Base-by-base conservation (phyloP, 1,284 basidiomycete species). In the Trichosporon sp. region DNA sequence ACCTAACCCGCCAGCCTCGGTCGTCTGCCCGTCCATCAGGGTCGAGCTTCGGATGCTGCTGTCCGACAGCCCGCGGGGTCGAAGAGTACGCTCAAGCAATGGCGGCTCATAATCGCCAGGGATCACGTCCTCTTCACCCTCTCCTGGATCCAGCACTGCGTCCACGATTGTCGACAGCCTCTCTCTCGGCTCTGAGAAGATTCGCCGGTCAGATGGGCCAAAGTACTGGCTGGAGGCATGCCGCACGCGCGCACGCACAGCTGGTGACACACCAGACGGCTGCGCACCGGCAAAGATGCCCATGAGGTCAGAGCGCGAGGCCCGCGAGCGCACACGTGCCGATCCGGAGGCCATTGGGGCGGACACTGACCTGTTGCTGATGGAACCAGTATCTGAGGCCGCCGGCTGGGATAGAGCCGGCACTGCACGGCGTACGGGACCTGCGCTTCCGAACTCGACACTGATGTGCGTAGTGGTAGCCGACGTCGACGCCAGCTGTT, bases 381-480 rank as follows among this genome's bases (percentile, higher is more conserved):
- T 32, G 8, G 44, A 40, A n/a, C 58, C 27, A 9, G 49, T 54
- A 13, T 27, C 49, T 10, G 49, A 29, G 49, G 31, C 49, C 16
- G 13, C 56, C 56, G 58, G 58, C 54, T 64, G 62, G 10, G 65
- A 63, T 25, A 56, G 58, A 14, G 88, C 88, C n/a, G 78, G 75
- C 2, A 88, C 85, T 0, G 90, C 86, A 63, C 88, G 84, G 16
- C 91, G 87, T 8, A 87, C 84, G 13, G 77, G 77, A 16, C 88
- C 90, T 1, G 85, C 81, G 2, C 89, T 88, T 5, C 88, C 90
- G 79, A 95, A 95, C 81, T 95, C 93, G 61, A 97, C 92, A 65
- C 92, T 94, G 70, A 96, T 92, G 0, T 91, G 92, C 33, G 90
- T 93, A 0, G 90, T 84, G 19, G 89, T 91, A 3, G 94, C 91